Conservation (phyloP, 257 asterid genomes). For the Nyctanthes arbortristis region DNA sequence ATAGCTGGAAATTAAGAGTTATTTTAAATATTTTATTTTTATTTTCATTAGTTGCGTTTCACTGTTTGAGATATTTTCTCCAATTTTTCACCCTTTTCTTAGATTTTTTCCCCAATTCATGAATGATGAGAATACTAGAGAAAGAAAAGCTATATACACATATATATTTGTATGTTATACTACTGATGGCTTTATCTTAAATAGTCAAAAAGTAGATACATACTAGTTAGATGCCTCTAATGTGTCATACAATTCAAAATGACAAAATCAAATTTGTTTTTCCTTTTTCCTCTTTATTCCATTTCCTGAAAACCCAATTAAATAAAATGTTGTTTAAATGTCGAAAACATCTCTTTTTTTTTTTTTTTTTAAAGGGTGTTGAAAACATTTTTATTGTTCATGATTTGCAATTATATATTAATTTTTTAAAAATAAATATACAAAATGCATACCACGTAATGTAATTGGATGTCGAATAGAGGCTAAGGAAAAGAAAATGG, state of each 20-base stretch:
- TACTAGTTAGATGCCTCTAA: constrained; percentile 9
- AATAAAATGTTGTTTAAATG: no score
- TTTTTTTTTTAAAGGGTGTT: no score
- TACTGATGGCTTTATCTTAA: background rate
- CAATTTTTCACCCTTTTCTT: background rate
- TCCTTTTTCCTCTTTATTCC: background rate
- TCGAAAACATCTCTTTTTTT: no score
- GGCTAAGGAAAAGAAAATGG: no score
- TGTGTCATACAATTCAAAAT: background rate
- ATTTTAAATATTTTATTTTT: background rate
- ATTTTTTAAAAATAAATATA: no score
- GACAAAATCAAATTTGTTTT: background rate
- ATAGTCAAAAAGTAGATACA: background rate
- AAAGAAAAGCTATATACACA: background rate
- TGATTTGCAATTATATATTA: no score
- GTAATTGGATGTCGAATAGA: no score
- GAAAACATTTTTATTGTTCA: no score
- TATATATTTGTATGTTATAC: background rate
- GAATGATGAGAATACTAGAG: constrained; percentile 14
- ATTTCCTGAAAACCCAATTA: no score
- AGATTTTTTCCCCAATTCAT: no score
- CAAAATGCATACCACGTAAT: no score
- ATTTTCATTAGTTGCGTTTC: background rate
- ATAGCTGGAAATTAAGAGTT: constrained; percentile 18
- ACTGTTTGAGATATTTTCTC: background rate